Percentiles rank a stretch among this genome's conserved stretches.
Conservation (phyloP, 2,329 filamentous ascomycete species). For the Botrytis pseudocinerea region DNA sequence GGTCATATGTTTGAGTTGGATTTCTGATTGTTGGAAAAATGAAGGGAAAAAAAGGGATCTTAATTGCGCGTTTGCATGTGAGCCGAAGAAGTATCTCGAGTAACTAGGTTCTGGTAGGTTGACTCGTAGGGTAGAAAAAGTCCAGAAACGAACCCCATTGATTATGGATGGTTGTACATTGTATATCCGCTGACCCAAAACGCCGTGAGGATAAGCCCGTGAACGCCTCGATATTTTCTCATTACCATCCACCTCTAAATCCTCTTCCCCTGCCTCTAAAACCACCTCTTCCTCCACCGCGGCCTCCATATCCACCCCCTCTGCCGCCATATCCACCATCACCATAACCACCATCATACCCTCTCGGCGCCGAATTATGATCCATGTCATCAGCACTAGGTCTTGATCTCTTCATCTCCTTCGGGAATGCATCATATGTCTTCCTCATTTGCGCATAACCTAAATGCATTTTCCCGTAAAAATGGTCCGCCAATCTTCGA, state of each 20-base stretch:
- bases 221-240: slow-evolving; percentile 5
- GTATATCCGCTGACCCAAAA: slow-evolving; percentile 18
- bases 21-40: neutral
- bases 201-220: slow-evolving; percentile 13
- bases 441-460: slow-evolving; percentile 98
- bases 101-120: neutral
- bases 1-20: neutral
- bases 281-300: slow-evolving; percentile 34
- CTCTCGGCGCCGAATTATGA: slow-evolving; percentile 51
- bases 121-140: slow-evolving; percentile 7
- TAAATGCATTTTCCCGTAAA: slow-evolving; percentile 99
- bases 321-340: slow-evolving; percentile 43
- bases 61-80: neutral
- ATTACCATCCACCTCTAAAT: slow-evolving; percentile 37
- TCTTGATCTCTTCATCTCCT: slow-evolving; percentile 74
- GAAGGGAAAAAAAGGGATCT: neutral
- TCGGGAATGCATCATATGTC: slow-evolving; percentile 81
- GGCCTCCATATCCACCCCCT: slow-evolving; percentile 45
- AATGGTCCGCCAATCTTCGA: slow-evolving; percentile 89
- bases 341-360: slow-evolving; percentile 55
- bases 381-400: slow-evolving; percentile 57
- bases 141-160: slow-evolving; percentile 1
- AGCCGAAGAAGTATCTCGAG: neutral
- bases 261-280: slow-evolving; percentile 35
- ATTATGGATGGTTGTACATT: slow-evolving; percentile 7